Conservation (phyloP, 805 yeast genomes). For the Candida pseudoglaebosa region DNA sequence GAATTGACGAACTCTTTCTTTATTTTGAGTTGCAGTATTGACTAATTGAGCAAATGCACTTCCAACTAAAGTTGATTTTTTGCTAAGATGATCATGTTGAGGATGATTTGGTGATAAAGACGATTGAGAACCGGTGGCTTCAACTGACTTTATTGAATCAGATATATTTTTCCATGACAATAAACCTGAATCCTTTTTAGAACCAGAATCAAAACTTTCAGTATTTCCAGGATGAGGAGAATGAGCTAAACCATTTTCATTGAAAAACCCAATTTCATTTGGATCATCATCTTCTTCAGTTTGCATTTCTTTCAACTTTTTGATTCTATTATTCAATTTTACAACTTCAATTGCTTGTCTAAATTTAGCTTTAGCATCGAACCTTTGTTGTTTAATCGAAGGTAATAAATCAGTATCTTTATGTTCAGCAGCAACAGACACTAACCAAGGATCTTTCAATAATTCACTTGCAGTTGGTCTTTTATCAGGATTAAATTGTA, state of each 20-base stretch:
- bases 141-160: slow-evolving; percentile 19
- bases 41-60: slow-evolving; percentile 68
- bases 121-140: slow-evolving; percentile 17
- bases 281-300: slow-evolving; percentile 55
- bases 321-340: slow-evolving; percentile 72
- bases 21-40: slow-evolving; percentile 59
- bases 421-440: slow-evolving; percentile 44
- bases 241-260: slow-evolving; percentile 24
- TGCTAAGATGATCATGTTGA: slow-evolving; percentile 5
- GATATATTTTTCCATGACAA: slow-evolving; percentile 27
- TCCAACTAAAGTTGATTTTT: slow-evolving; percentile 41
- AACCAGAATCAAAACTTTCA: slow-evolving; percentile 6
- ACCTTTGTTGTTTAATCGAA: slow-evolving; percentile 62
- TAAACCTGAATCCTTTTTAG: slow-evolving; percentile 13
- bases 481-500: slow-evolving; percentile 61
- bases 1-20: slow-evolving; percentile 36
- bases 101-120: slow-evolving; percentile 17
- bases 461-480: slow-evolving; percentile 69
- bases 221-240: slow-evolving; percentile 4
- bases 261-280: slow-evolving; percentile 41
- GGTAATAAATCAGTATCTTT: slow-evolving; percentile 72
- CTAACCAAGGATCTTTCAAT: slow-evolving; percentile 69
- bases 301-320: slow-evolving; percentile 61
- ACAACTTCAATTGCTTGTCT: slow-evolving; percentile 84
- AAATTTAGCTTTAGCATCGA: slow-evolving; percentile 80